These are phyloP conservation scores for Cyphellophora attinorum DNA, from an alignment of 2,329 filamentous ascomycete species.

Conservation along the genomic window DNA sequence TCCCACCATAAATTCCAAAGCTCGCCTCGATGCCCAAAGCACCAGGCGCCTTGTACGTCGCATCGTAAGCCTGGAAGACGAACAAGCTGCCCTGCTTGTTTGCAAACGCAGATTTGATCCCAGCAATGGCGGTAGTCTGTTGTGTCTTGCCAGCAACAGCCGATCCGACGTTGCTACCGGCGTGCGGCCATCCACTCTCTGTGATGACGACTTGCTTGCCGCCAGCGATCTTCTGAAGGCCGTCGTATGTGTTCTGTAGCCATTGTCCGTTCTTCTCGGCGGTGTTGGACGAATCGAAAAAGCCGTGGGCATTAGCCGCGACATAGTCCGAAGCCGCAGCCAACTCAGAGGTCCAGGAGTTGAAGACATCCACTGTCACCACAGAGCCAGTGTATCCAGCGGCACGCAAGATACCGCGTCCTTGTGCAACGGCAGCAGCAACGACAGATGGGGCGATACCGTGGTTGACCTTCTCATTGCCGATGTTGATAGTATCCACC, in stretches of 20 bases:
- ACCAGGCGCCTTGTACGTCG: conserved; percentile 63
- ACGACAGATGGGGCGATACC: conserved; percentile 45
- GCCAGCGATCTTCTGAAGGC: conserved; percentile 34
- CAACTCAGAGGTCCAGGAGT: conserved; percentile 57
- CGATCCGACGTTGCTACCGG: conserved; percentile 53
- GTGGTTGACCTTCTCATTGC: conserved; percentile 67
- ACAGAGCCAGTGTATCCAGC: conserved; percentile 64
- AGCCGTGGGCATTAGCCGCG: conserved; percentile 73
- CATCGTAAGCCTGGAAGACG: conserved; percentile 72
- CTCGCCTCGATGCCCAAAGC: conserved; percentile 66
- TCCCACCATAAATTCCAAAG: conserved; percentile 54
- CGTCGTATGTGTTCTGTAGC: conserved; percentile 46
- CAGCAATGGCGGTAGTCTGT: conserved; percentile 56
- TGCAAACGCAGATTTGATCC: conserved; percentile 52
- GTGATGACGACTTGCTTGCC: conserved; percentile 62
- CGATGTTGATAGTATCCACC: conserved; percentile 64
- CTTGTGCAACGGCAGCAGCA: conserved; percentile 46
- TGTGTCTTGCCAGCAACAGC: conserved; percentile 62
- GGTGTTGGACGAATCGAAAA: conserved; percentile 60
- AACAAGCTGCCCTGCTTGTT: conserved; percentile 45
- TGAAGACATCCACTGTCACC: conserved; percentile 72
- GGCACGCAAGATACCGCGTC: conserved; percentile 47
- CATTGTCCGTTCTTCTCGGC: conserved; percentile 59
- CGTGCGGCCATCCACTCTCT: conserved; percentile 75
- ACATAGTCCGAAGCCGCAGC: conserved; percentile 68